A percentile compares a stretch with the other conserved stretches of the same genome.
These are phyloP conservation scores for Annulohypoxylon moriforme DNA, from an alignment of 495 filamentous ascomycete species.

Conservation along the genomic window DNA sequence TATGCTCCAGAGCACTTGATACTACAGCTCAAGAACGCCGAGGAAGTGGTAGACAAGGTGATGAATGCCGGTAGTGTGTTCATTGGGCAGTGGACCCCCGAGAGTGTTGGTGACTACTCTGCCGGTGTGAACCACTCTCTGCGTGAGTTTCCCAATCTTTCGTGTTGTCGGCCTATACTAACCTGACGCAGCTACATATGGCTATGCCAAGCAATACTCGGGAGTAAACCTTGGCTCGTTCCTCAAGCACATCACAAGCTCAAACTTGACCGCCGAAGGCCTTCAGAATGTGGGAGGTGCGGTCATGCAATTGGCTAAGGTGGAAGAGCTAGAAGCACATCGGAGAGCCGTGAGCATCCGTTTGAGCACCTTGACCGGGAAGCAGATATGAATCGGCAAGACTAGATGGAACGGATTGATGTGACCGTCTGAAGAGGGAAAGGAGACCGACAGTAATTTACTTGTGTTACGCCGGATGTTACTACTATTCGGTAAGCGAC, in stretches of 20 bases:
- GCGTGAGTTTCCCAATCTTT: constrained; percentile 69
- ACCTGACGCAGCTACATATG: constrained; percentile 83
- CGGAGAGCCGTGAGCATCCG: constrained; percentile 90
- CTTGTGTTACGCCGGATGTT: neutral
- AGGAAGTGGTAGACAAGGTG: constrained; percentile 78
- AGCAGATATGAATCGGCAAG: constrained; percentile 9
- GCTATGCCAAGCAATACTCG: constrained; percentile 97
- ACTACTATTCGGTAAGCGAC: neutral
- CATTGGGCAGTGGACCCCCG: constrained; percentile 93
- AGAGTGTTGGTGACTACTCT: constrained; percentile 97
- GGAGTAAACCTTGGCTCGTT: constrained; percentile 96
- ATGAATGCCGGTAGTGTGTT: constrained; percentile 96
- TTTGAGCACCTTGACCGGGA: constrained; percentile 53
- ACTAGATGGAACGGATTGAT: neutral
- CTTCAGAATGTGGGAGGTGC: constrained; percentile 83
- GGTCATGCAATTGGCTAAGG: constrained; percentile 92
- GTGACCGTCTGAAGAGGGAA: constrained; percentile 3
- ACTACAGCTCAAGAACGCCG: constrained; percentile 81
- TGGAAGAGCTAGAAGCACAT: constrained; percentile 96
- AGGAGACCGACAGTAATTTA: neutral
- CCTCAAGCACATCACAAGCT: constrained; percentile 95
- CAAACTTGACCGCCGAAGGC: constrained; percentile 86
- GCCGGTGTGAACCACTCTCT: constrained; percentile 97
- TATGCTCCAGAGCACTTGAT: constrained; percentile 99
- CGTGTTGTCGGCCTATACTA: neutral